Evolutionary conservation across 2,329 filamentous ascomycete species (phyloP), one percentile per base, ranked within the genome.

Genomic region (Incumbomyces delicatus): DNA sequence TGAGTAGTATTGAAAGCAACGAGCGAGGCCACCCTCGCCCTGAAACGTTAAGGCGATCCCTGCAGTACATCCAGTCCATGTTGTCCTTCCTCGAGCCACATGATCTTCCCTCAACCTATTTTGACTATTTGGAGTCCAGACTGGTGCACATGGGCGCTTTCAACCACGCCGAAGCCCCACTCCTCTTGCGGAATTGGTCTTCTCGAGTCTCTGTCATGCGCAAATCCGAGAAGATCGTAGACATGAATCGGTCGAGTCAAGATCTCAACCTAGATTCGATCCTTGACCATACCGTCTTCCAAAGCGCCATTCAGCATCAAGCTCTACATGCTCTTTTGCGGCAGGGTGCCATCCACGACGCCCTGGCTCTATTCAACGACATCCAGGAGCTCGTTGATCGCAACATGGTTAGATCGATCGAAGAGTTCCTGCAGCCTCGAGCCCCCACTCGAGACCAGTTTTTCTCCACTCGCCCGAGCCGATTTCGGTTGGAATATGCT

Each of bases 131-230:
- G 34, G 53, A 75, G 30, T 60, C 71, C n/a, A 73, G 76, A 27
- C 60, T 78, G 18, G 37, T 74, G 6, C 73, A 78, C 47, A 70
- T 72, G 1, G 69, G 68, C 31, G 66, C 64, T 16, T 56, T 76
- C 13, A 58, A 67, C 6, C 27, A 29, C 10, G 60, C 70, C 2
- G 64, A 72, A 30, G 60, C 61, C 18, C 36, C 36, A 6, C 17
- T 29, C 11, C n/a, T 16, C 14, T 31, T 46, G 37, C 36, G 41
- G n/a, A 31, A 8, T 14, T 46, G 44, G 44, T 30, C 18, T 31
- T 8, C 30, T 7, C n/a, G n/a, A 3, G 5, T 46, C 7, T 14
- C n/a, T 14, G 12, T 22, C 5, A 40, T 33, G 36, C 27, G 30
- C 14, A 20, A 32, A 5, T 22, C 54, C 11, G 36, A 50, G n/a